These are phyloP conservation scores for Orobanche coerulescens DNA, from an alignment of 257 asterid genomes.

Conservation along the genomic window DNA sequence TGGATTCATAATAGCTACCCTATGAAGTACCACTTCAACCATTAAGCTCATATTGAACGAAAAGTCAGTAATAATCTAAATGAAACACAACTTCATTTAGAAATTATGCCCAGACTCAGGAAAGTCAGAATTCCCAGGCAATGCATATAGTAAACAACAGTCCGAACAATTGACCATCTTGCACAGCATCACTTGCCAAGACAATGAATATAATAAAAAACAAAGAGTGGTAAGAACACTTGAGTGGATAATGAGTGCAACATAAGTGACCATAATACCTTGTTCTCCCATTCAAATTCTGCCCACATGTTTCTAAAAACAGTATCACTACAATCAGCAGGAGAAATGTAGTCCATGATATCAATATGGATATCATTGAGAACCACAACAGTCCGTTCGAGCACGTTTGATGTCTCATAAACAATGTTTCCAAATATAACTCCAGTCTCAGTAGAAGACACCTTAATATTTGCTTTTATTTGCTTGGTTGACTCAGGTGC, in stretches of 20 bases:
- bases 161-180: conserved; percentile 10
- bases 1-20: not conserved
- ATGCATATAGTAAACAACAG: conserved; percentile 1
- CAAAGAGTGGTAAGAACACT: not conserved
- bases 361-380: conserved; percentile 95
- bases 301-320: conserved; percentile 98
- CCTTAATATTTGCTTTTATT: conserved; percentile 90
- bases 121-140: conserved; percentile 1
- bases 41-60: conserved; percentile 13
- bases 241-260: not conserved
- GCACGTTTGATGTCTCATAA: conserved; percentile 87
- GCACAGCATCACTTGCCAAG: conserved; percentile 4
- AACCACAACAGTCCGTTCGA: conserved; percentile 80
- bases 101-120: not conserved
- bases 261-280: conserved; percentile 42
- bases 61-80: not conserved
- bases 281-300: conserved; percentile 98
- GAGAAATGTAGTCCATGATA: conserved; percentile 97
- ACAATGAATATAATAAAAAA: conserved; percentile 3
- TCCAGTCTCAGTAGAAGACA: conserved; percentile 95
- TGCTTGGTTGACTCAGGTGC: conserved; percentile 95
- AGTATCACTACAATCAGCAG: conserved; percentile 85
- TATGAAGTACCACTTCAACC: not conserved
- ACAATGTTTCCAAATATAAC: conserved; percentile 94
- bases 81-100: not conserved